A percentile compares a stretch with the other conserved stretches of the same genome.
Evolutionary conservation across 2,329 filamentous ascomycete species (phyloP).

Genomic region (Colletotrichum tropicale): DNA sequence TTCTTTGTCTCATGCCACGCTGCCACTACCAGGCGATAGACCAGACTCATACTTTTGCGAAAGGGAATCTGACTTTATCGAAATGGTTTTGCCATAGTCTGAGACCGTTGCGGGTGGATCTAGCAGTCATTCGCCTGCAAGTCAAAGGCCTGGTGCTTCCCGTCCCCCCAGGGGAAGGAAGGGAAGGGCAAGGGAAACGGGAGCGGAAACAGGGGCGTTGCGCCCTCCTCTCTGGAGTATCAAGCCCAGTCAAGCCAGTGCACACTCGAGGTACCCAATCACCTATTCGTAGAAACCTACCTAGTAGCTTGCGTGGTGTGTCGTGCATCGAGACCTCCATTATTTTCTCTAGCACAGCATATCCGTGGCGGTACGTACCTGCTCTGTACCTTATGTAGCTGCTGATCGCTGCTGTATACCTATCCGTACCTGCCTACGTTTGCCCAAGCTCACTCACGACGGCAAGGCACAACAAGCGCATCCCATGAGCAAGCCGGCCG

Average conservation of each 20-base stretch:
- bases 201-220: background rate
- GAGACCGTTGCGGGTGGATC: conserved; percentile 10
- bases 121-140: background rate
- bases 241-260: background rate
- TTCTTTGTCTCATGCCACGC: conserved; percentile 3
- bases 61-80: conserved; percentile 14
- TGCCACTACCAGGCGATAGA: background rate
- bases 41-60: background rate
- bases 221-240: background rate
- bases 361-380: background rate
- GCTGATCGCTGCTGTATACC: background rate
- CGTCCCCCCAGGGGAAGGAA: background rate
- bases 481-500: background rate
- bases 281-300: background rate
- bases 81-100: conserved; percentile 5
- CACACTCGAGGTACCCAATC: background rate
- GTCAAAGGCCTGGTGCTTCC: background rate
- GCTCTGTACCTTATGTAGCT: background rate
- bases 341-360: background rate
- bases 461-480: background rate
- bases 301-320: background rate
- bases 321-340: background rate
- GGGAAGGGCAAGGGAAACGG: background rate
- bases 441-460: background rate
- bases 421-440: background rate